phyloP scores from a whole-genome alignment of 192 early-diverging fungal genomes.

The Coemansia sp. region DNA sequence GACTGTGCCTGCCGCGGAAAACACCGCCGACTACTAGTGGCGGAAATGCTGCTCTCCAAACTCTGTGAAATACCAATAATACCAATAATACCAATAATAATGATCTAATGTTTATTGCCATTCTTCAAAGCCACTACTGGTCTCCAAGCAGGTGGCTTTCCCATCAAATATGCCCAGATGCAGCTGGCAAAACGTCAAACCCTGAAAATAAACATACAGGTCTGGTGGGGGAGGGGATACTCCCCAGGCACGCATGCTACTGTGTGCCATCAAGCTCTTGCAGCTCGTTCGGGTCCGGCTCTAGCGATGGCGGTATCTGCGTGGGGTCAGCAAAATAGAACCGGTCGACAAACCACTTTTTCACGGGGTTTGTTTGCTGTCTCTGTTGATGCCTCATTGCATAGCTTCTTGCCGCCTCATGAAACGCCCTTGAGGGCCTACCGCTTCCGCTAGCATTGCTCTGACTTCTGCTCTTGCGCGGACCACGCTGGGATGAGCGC shows the following conservation, averaged over 20 bases:
- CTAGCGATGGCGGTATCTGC: slow-evolving; percentile 41
- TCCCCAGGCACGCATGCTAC: neutral
- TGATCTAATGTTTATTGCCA: too few species aligned
- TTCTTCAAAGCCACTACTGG: too few species aligned
- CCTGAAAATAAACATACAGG: too few species aligned
- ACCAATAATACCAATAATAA: too few species aligned
- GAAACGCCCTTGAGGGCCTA: slow-evolving; percentile 19
- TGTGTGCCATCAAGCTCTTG: slow-evolving; percentile 19
- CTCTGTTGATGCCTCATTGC: slow-evolving; percentile 48
- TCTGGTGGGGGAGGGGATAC: neutral
- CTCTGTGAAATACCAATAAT: neutral
- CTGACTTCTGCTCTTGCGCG: slow-evolving; percentile 12
- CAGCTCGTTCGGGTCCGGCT: slow-evolving; percentile 23
- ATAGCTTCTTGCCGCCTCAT: slow-evolving; percentile 47
- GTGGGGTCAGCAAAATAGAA: slow-evolving; percentile 54
- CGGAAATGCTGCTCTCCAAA: neutral
- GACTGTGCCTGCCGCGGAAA: slow-evolving; percentile 10
- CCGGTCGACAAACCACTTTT: slow-evolving; percentile 49
- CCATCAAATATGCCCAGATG: too few species aligned
- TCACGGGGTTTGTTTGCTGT: slow-evolving; percentile 34
- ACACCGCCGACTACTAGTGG: slow-evolving; percentile 14
- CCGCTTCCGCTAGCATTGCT: slow-evolving; percentile 10
- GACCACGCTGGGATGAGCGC: slow-evolving; percentile 2
- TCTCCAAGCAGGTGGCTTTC: too few species aligned
- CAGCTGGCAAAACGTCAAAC: too few species aligned